Percentiles rank a stretch among this genome's conserved stretches.
Conservation (phyloP, 2,329 filamentous ascomycete genomes). For the Pseudocercospora eumusae region DNA sequence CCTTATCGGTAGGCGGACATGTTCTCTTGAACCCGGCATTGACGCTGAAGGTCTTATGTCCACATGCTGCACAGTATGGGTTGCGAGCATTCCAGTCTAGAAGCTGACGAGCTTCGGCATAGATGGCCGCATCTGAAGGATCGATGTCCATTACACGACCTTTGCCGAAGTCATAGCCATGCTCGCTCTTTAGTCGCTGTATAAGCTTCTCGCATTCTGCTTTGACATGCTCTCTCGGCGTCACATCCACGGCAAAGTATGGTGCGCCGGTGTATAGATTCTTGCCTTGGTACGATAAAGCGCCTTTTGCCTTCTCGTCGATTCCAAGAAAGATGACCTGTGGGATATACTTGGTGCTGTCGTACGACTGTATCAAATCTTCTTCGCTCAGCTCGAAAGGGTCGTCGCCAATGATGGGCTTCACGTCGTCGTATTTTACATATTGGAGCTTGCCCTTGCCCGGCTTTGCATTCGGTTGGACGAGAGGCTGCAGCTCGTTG, state of each 20-base stretch:
- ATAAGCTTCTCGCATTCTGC: conserved; percentile 65
- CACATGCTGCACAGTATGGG: conserved; percentile 88
- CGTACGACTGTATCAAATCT: conserved; percentile 69
- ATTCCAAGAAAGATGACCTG: conserved; percentile 83
- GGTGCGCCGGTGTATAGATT: conserved; percentile 74
- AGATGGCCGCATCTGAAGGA: conserved; percentile 74
- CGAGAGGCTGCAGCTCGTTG: conserved; percentile 73
- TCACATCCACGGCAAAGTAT: conserved; percentile 88
- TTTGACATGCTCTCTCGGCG: conserved; percentile 62
- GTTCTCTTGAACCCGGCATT: conserved; percentile 79
- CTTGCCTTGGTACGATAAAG: conserved; percentile 63
- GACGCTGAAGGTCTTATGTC: conserved; percentile 74
- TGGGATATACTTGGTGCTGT: conserved; percentile 68
- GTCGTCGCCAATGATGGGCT: conserved; percentile 67
- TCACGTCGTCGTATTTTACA: conserved; percentile 68
- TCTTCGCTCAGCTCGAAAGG: conserved; percentile 72
- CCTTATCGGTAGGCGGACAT: conserved; percentile 70
- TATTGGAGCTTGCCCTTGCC: conserved; percentile 60
- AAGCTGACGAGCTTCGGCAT: conserved; percentile 82
- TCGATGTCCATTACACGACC: conserved; percentile 63
- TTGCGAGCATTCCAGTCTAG: conserved; percentile 94
- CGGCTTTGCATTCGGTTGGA: conserved; percentile 43
- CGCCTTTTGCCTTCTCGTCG: conserved; percentile 62
- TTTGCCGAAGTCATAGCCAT: conserved; percentile 65
- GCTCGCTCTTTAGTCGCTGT: conserved; percentile 56